Base-by-base conservation (phyloP, 2,329 filamentous ascomycete species). In the Scedosporium dehoogii region DNA sequence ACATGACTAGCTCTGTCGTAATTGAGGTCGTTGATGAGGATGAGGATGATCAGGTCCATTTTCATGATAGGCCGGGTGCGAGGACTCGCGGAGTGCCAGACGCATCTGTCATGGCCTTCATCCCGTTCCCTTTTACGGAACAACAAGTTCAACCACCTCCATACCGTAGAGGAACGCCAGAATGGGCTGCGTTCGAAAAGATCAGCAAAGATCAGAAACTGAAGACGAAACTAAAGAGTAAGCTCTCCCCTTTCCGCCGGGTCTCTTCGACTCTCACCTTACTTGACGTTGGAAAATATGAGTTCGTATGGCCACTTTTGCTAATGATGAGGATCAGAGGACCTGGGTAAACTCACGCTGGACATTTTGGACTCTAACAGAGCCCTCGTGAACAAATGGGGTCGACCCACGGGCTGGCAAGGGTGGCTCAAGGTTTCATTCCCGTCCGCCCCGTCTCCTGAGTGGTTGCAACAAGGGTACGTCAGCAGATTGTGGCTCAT, bases 121-220 rank as follows among this genome's bases (percentile, higher is more conserved):
- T 89, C 9, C 84, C 86, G 0, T 80, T 88, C 59, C 84, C 85
- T 3, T 84, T 84, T 51, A 84, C 82, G 2, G 82, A 78, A 1
- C 77, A 76, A 58, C 66, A 75, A 63, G 72, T 84, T 12, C 72
- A 76, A 10, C 76, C 79, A 27, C 69, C 72, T 27, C 80, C 80
- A 1, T 87, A 85, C 46, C 27, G 27, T 68, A 76, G 75, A 64
- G 79, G 79, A 60, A 75, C 74, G 27, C 85, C 85, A 2, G 86
- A 89, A 70, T 88, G 84, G 84, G 74, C 78, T 64, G 76, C 78
- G 56, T 89, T 86, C 65, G 68, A 84, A 16, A 80, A 79, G 62
- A 73, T 88, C 18, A 82, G 79, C 64, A 79, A 78, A 64, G 79
- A 88, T 64, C 70, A 68, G 10, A 71, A 79, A 51, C 73, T 79